Evolutionary conservation across 441 rosid species (phyloP), one percentile per base, ranked within the genome.

Genomic region (Pelargonium myrrhifolium): DNA sequence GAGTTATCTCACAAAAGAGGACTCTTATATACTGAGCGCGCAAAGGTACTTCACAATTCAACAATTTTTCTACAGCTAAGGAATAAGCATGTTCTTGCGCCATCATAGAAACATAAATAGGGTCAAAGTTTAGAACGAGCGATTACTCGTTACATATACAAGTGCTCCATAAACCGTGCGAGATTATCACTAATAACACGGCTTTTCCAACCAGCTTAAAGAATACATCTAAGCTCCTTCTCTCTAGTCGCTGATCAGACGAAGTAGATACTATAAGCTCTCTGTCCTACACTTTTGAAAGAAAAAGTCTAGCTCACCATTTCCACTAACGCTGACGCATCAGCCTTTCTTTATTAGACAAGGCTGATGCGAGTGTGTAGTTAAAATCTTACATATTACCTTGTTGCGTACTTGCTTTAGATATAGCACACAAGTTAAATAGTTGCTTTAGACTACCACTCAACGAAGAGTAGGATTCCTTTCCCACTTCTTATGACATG

Each of bases 21-120:
- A 40, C 65, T 68, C 65, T 6, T 43, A 69, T 45, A 28, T 26
- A 45, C 47, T 62, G 59, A 15, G 59, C 59, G 53, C 26, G 20
- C 37, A 53, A 53, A 63, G 64, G 40, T 62, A 47, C 67, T 26
- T 62, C 51, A n/a, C 64, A 70, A 70, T 64, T 70, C 63, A 64
- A 53, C 20, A 70, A 63, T 64, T 55, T 39, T 21, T 64, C 56
- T 51, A 64, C 26, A 5, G 39, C 22, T 70, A 37, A 70, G 39
- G 73, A 70, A 51, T 49, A 47, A 64, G 42, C 35, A 0, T 62
- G 66, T 45, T 69, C 59, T 53, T 53, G 22, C 9, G 22, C 59
- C 59, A 53, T 53, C 59, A 18, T 53, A 53, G 59, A 53, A 53
- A 53, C 59, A 53, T 53, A 53, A 17, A 53, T 17, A 53, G 59